phyloP scores from a whole-genome alignment of 1,284 basidiomycete species.

The Moesziomyces globuligerus region DNA sequence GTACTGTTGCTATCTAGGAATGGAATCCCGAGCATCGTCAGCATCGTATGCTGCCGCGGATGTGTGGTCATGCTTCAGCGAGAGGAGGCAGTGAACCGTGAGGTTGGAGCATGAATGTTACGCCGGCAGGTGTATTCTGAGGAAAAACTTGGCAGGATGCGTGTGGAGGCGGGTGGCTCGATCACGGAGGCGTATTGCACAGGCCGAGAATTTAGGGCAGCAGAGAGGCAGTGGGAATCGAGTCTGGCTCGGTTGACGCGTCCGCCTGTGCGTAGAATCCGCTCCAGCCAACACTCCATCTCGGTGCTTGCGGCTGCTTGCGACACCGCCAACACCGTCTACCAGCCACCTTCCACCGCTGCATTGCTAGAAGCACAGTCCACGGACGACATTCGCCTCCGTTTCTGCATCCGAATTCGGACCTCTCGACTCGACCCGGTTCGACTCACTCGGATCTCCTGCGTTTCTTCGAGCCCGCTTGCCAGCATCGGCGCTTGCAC shows the following conservation, averaged over 20 bases:
- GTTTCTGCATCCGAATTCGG: background rate
- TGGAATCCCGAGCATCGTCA: background rate
- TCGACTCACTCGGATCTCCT: background rate
- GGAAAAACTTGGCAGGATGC: background rate
- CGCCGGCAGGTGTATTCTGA: background rate
- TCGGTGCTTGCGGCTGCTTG: background rate
- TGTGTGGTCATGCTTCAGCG: too few relatives aligned
- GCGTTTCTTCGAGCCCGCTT: background rate
- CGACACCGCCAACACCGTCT: background rate
- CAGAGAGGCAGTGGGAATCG: slow-evolving; percentile 21
- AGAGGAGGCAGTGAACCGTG: background rate
- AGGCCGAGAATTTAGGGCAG: slow-evolving; percentile 6
- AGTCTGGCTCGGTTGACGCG: slow-evolving; percentile 36
- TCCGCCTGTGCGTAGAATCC: slow-evolving; percentile 5
- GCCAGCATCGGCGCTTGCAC: background rate
- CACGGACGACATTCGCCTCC: background rate
- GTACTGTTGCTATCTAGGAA: too few relatives aligned
- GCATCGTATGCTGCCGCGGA: too few relatives aligned
- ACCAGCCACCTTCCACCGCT: background rate
- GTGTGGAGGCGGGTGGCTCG: slow-evolving; percentile 32
- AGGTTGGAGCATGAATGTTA: background rate
- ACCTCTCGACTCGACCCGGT: background rate
- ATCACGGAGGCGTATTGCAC: slow-evolving; percentile 38
- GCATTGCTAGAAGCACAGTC: background rate
- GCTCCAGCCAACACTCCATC: slow-evolving; percentile 1